Evolutionary conservation across 2,329 filamentous ascomycete genomes (phyloP).

Genomic region (Drechslerella coelobrocha): DNA sequence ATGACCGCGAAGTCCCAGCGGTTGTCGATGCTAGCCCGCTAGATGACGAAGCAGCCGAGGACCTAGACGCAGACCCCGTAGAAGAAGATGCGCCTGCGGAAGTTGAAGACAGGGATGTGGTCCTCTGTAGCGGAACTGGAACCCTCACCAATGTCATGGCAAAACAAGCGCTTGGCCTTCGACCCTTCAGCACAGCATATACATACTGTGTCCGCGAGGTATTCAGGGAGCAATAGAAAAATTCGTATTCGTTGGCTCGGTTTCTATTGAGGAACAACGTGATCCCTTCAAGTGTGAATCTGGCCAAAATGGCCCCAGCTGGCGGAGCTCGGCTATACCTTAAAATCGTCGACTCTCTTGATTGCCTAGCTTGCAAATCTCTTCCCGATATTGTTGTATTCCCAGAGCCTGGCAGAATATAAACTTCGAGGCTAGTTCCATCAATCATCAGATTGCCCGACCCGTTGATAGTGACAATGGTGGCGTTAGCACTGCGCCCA

Average conservation of each 20-base stretch:
- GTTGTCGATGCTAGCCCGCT: neutral
- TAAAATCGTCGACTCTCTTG: neutral
- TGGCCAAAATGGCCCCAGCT: neutral
- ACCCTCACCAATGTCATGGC: slow-evolving; percentile 11
- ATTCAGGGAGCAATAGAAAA: slow-evolving; percentile 16
- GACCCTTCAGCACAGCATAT: neutral
- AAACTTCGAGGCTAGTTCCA: slow-evolving; percentile 4
- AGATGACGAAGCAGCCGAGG: too few species aligned
- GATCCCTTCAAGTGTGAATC: slow-evolving; percentile 12
- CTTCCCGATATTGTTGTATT: neutral
- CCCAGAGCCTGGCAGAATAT: slow-evolving; percentile 6
- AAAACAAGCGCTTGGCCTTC: neutral
- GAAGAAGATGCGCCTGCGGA: too few species aligned
- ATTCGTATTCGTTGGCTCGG: slow-evolving; percentile 1
- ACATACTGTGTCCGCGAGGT: neutral
- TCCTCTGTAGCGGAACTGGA: slow-evolving; percentile 4
- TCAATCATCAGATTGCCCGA: slow-evolving; percentile 3
- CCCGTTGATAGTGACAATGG: slow-evolving; percentile 4
- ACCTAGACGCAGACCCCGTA: too few species aligned
- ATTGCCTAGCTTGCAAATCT: neutral
- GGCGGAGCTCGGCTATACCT: slow-evolving; percentile 1
- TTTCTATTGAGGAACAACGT: slow-evolving; percentile 5
- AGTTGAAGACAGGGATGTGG: neutral
- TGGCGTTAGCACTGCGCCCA: neutral
- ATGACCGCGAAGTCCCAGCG: neutral